Base-by-base conservation (phyloP, 805 yeast species). In the Spathaspora arborariae region DNA sequence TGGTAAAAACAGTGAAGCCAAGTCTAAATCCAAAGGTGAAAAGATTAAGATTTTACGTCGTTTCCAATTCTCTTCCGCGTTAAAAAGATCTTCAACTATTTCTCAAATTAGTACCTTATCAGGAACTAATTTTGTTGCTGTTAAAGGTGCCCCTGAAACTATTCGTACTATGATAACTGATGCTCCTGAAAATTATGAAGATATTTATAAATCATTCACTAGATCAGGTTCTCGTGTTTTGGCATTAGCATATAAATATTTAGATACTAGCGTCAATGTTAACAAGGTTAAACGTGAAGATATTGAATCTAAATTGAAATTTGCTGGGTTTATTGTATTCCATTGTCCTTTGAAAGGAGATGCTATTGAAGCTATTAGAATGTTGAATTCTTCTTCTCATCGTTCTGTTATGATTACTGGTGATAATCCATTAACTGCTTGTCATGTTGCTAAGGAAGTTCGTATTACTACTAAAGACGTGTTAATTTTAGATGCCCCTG, bases 101-200 rank as follows among this genome's bases (percentile, higher is more conserved):
- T 85, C 96, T 21, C 68, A 72, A 37, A 64, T 80, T 45, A 74
- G 74, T 54, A 67, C 78, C 24, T 44, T 69, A 18, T 70, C 69
- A 13, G 72, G 75, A 46, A 63, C 64, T 54, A 70, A 81, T 47
- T 75, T 89, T 53, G 94, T 90, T 40, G 84, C 96, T 53, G 96
- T 84, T 39, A 94, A 94, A 70, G 99, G 99, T 76, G 99, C 99
- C 1, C 99, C 99, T 4, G 99, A 94, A 70, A 94, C 97, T 16
- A 82, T 94, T 56, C 82, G 84, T 62, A 76, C 74, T 48, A 88
- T 94, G 88, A 69, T 94, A 51, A 56, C 65, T 39, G 73, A 72
- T 40, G 81, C 86, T 47, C 97, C 98, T 18, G 79, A 70, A 24
- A 75, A 81, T 56, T 94, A 92, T 62, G 97, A 92, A 63, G 87